phyloP scores from a whole-genome alignment of 805 yeast genomes.

The Maudiozyma saulgeensis region DNA sequence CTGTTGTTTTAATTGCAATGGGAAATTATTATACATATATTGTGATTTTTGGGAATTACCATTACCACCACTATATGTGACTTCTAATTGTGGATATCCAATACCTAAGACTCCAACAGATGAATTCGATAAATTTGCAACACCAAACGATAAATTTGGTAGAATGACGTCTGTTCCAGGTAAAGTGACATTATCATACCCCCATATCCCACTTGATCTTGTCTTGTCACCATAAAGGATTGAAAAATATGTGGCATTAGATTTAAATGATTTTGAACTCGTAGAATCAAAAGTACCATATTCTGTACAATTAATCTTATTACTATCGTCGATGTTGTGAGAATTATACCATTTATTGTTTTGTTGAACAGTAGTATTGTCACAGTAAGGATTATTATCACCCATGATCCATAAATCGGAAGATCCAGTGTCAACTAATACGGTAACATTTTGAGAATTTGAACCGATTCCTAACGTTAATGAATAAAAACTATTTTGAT shows the following conservation, averaged over 20 bases:
- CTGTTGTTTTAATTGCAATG: conserved; percentile 9
- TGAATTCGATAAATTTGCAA: conserved; percentile 27
- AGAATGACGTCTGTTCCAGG: conserved; percentile 40
- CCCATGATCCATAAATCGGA: conserved; percentile 50
- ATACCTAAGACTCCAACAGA: conserved; percentile 41
- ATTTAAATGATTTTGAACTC: conserved; percentile 27
- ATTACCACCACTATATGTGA: conserved; percentile 35
- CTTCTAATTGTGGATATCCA: conserved; percentile 51
- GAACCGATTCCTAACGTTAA: conserved; percentile 45
- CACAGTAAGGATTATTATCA: conserved; percentile 1
- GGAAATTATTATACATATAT: conserved; percentile 11
- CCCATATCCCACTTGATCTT: conserved; percentile 45
- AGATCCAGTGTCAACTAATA: conserved; percentile 64
- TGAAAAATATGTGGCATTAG: conserved; percentile 30
- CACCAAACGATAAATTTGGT: conserved; percentile 19
- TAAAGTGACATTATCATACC: conserved; percentile 30
- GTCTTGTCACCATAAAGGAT: conserved; percentile 45
- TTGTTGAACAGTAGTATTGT: background rate
- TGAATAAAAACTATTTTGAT: conserved; percentile 36
- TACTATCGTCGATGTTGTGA: background rate
- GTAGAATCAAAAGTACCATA: conserved; percentile 33
- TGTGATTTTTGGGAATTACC: conserved; percentile 11
- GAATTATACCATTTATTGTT: background rate
- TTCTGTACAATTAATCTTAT: conserved; percentile 23
- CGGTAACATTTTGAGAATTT: conserved; percentile 40